These are phyloP conservation scores for Podila epicladia DNA, from an alignment of 192 early-diverging fungal species.

Conservation along the genomic window DNA sequence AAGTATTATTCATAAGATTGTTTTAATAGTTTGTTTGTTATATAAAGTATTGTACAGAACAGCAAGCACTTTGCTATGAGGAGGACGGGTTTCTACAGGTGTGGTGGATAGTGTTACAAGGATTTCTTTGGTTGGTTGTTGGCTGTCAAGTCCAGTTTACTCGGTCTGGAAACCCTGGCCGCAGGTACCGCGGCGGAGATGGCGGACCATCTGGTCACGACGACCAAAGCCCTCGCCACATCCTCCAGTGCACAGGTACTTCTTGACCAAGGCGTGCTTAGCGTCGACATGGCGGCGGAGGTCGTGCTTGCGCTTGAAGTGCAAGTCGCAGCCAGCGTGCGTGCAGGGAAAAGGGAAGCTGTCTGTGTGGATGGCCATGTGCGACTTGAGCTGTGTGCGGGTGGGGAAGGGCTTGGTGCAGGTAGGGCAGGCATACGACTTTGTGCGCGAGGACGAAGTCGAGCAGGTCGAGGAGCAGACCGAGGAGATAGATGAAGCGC, in stretches of 20 bases:
- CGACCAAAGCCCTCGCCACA: constrained; percentile 49
- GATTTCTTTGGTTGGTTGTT: background rate
- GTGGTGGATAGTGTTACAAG: background rate
- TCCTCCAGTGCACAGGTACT: constrained; percentile 50
- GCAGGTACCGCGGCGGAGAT: constrained; percentile 34
- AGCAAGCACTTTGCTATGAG: constrained; percentile 41
- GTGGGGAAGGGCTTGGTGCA: constrained; percentile 51
- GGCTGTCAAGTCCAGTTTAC: constrained; percentile 3
- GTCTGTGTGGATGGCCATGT: constrained; percentile 52
- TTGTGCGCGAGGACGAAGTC: constrained; percentile 1
- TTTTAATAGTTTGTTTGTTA: background rate
- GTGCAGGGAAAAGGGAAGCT: constrained; percentile 46
- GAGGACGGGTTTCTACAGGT: background rate
- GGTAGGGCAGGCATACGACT: constrained; percentile 45
- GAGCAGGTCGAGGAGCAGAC: constrained; percentile 16
- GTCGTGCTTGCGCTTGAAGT: constrained; percentile 58
- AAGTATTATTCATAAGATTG: too few species aligned
- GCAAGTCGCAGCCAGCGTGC: constrained; percentile 36
- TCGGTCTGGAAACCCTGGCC: constrained; percentile 50
- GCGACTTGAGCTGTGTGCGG: constrained; percentile 53
- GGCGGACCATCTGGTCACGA: constrained; percentile 50
- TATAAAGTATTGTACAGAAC: constrained; percentile 6
- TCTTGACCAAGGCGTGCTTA: constrained; percentile 49
- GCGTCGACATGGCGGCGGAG: constrained; percentile 51
- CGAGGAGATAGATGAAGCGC: constrained; percentile 44